These are phyloP conservation scores for Colletotrichum paranaense DNA, from an alignment of 2,329 filamentous ascomycete genomes.

Conservation along the genomic window DNA sequence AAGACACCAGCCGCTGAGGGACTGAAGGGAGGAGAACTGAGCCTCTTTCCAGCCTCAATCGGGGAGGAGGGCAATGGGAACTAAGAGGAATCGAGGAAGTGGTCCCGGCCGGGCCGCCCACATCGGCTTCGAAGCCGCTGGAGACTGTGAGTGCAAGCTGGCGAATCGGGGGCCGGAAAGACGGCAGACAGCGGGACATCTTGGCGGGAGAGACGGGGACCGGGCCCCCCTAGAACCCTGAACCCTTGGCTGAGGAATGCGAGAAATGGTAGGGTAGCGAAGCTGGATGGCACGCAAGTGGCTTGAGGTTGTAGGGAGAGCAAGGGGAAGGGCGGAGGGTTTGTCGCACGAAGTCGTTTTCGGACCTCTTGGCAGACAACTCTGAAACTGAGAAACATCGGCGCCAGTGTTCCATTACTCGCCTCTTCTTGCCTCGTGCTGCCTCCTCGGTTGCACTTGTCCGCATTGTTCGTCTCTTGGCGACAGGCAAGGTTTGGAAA, in stretches of 20 bases:
- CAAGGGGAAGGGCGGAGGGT: background rate
- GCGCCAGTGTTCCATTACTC: background rate
- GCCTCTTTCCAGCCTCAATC: background rate
- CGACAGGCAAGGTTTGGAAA: background rate
- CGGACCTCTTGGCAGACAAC: slow-evolving; percentile 21
- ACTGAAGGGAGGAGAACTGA: background rate
- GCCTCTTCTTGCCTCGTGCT: slow-evolving; percentile 1
- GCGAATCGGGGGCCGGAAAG: slow-evolving; percentile 7
- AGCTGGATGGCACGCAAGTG: background rate
- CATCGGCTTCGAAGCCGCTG: slow-evolving; percentile 9
- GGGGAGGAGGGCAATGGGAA: background rate
- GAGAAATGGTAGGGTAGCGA: background rate
- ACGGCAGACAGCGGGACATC: slow-evolving; percentile 1
- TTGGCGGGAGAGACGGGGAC: background rate
- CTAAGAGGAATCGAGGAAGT: background rate
- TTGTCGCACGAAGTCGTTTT: slow-evolving; percentile 27
- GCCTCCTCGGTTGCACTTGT: background rate
- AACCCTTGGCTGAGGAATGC: background rate
- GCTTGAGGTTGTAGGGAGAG: background rate
- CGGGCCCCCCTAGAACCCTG: background rate
- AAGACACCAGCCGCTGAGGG: background rate
- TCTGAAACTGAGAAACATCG: slow-evolving; percentile 33
- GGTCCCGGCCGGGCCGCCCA: slow-evolving; percentile 14
- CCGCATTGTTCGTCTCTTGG: background rate
- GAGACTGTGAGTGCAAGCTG: background rate